Base-by-base conservation (phyloP, 2,329 filamentous ascomycete genomes). In the Pseudogymnoascus destructans region DNA sequence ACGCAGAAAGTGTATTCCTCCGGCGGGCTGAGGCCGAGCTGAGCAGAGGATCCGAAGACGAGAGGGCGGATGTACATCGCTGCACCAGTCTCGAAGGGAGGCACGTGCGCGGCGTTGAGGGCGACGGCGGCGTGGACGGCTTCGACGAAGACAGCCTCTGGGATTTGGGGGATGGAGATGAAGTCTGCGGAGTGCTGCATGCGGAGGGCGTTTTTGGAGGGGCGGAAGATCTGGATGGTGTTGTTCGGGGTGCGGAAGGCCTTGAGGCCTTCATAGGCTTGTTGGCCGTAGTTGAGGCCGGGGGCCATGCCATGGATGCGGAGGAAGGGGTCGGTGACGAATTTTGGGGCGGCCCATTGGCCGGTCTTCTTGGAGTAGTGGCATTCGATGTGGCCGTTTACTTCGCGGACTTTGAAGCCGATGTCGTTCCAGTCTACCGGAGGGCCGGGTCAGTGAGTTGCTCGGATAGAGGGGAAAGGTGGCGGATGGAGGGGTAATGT, bases 201-300 rank as follows among this genome's bases (percentile, higher is more conserved):
- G 60, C 92, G 88, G 40, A 75, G 73, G 35, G 91, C 93, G 71
- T 97, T 97, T 69, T 85, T 83, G 67, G 85, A 79, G 0, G 92
- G 88, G 3, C 92, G 86, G 81, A 97, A 97, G 71, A 97, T 81
- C 70, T 84, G 82, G 74, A 97, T 91, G 60, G 74, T 73, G 60
- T 77, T 70, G 70, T 86, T 81, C 15, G 89, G 87, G 2, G 79
- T 77, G 62, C 92, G 89, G 79, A 96, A 96, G 58, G 92, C 91
- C 73, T 97, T 97, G 70, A 97, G 83, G n/a, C 93, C 93, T 72
- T 98, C 93, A 77, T 95, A 98, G 67, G 89, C 92, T 75, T 97
- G 93, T 70, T 95, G 90, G 60, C 92, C 90, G 72, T 98, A 98
- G 79, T 98, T 98, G 64, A 97, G 81, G 42, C 84, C 92, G 0